These are phyloP conservation scores for Sanguinoderma infundibulare DNA, from an alignment of 1,284 basidiomycete genomes.

Conservation along the genomic window DNA sequence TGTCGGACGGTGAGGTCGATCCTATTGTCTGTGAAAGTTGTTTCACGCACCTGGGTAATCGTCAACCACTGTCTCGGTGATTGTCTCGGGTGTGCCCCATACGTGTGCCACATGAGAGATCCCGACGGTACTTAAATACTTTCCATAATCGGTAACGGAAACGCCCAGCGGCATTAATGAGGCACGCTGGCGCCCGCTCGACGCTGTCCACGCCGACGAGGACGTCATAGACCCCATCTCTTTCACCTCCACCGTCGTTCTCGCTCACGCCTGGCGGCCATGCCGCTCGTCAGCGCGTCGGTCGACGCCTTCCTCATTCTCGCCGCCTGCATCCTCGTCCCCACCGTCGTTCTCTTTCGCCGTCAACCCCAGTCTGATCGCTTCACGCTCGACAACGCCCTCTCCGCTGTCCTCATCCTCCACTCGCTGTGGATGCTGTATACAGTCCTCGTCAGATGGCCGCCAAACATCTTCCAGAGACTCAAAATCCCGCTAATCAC, in stretches of 20 bases:
- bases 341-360: conserved; percentile 26
- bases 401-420: conserved; percentile 48
- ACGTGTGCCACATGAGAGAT: too few species aligned
- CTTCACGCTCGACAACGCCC: conserved; percentile 19
- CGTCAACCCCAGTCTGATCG: conserved; percentile 11
- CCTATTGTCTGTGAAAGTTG: too few species aligned
- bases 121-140: too few species aligned
- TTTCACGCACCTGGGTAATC: too few species aligned
- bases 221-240: neutral
- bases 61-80: too few species aligned
- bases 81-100: too few species aligned
- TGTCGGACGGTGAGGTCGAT: too few species aligned
- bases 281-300: conserved; percentile 22
- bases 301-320: conserved; percentile 35
- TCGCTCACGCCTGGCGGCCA: neutral
- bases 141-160: too few species aligned
- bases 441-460: conserved; percentile 50
- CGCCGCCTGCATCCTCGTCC: conserved; percentile 25
- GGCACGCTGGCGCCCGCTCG: neutral
- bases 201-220: neutral
- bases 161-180: neutral
- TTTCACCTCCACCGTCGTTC: neutral
- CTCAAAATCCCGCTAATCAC: conserved; percentile 59
- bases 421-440: conserved; percentile 62
- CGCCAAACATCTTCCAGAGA: conserved; percentile 64